Conservation (phyloP, 805 yeast species). For the Yamadazyma paraphyllophila region DNA sequence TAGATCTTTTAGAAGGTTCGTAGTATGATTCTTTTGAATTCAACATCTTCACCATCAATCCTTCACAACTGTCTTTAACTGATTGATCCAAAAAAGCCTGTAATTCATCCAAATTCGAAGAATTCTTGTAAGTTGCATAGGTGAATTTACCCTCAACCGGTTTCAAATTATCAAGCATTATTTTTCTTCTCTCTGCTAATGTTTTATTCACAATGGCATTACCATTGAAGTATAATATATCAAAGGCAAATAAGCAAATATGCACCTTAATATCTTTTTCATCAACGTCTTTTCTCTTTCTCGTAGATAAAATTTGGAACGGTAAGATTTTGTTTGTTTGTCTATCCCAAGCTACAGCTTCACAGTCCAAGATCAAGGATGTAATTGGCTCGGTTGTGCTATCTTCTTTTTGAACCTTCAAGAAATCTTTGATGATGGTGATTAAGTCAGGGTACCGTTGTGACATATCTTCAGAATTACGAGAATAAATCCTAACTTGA, state of each 20-base stretch:
- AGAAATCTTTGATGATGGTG: slow-evolving; percentile 60
- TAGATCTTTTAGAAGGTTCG: slow-evolving; percentile 91
- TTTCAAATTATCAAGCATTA: slow-evolving; percentile 54
- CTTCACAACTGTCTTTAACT: slow-evolving; percentile 88
- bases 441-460: slow-evolving; percentile 90
- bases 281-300: slow-evolving; percentile 91
- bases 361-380: slow-evolving; percentile 80
- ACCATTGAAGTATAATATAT: slow-evolving; percentile 72
- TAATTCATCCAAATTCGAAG: slow-evolving; percentile 69
- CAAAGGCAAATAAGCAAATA: slow-evolving; percentile 92
- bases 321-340: slow-evolving; percentile 79
- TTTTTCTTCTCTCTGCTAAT: slow-evolving; percentile 65
- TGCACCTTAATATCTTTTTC: slow-evolving; percentile 84
- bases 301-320: slow-evolving; percentile 87
- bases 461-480: slow-evolving; percentile 97
- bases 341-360: slow-evolving; percentile 96
- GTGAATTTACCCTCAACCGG: slow-evolving; percentile 74
- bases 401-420: slow-evolving; percentile 28
- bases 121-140: slow-evolving; percentile 72
- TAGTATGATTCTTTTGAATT: slow-evolving; percentile 79
- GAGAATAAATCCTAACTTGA: slow-evolving; percentile 72
- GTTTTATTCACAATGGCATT: slow-evolving; percentile 66
- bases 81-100: slow-evolving; percentile 86
- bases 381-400: slow-evolving; percentile 29
- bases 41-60: slow-evolving; percentile 89